Conservation (phyloP, 2,329 filamentous ascomycete species). For the Claviceps africana region DNA sequence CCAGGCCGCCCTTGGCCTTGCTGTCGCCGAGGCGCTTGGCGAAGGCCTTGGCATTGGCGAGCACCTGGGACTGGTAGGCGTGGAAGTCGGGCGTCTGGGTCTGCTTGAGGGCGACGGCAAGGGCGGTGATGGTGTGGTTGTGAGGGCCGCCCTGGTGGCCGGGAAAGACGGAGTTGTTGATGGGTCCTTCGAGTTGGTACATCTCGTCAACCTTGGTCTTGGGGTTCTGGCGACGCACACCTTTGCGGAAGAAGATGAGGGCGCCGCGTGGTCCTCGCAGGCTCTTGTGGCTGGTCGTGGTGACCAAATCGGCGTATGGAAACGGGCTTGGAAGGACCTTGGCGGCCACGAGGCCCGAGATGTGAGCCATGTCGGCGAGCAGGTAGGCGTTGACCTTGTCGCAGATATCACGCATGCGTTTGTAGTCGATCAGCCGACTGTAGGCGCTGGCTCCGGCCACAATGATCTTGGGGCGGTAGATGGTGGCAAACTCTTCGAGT, state of each 20-base stretch:
- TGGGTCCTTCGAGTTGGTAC: conserved; percentile 84
- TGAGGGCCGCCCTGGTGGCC: conserved; percentile 96
- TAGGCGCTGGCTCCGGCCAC: conserved; percentile 93
- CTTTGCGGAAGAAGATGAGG: conserved; percentile 97
- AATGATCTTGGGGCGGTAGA: conserved; percentile 92
- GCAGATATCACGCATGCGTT: conserved; percentile 76
- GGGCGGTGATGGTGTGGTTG: conserved; percentile 96
- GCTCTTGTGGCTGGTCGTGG: conserved; percentile 96
- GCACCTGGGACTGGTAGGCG: conserved; percentile 78
- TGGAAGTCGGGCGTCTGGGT: conserved; percentile 81
- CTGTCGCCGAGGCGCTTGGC: conserved; percentile 50
- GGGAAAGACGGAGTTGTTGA: conserved; percentile 94
- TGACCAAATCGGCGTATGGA: conserved; percentile 81
- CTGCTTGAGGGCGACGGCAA: conserved; percentile 90
- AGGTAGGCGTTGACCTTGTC: conserved; percentile 89
- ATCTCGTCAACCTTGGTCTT: conserved; percentile 76
- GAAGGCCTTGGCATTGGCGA: conserved; percentile 82
- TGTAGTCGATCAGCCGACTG: conserved; percentile 90
- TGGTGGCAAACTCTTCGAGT: conserved; percentile 69
- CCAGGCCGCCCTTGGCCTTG: conserved; percentile 63
- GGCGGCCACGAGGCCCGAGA: conserved; percentile 84
- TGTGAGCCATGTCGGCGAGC: conserved; percentile 92
- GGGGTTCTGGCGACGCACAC: conserved; percentile 65
- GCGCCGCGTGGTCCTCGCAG: conserved; percentile 87
- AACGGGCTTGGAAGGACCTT: conserved; percentile 87